Base-by-base conservation (phyloP, 257 asterid species). In the Sherardia arvensis region DNA sequence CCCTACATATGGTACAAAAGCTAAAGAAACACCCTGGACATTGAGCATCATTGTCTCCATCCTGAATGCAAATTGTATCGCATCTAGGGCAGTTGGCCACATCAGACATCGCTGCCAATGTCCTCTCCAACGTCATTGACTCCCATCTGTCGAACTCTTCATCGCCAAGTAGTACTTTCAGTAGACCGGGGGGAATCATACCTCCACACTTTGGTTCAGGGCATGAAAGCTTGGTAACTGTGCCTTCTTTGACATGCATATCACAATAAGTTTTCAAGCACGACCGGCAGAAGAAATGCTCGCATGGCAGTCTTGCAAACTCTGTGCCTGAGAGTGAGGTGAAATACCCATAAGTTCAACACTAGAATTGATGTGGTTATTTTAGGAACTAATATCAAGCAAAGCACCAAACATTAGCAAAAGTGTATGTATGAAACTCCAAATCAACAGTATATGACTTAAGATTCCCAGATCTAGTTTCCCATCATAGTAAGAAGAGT, bases 61-160 rank as follows among this genome's bases (percentile, higher is more conserved):
- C 98, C 71, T 88, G 87, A 43, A 92, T 73, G 77, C 98, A 88
- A 54, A 88, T 78, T 4, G 91, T 88, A 73, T 86, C 98, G 73
- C 98, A 92, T 81, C 98, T 83, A 60, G 98, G 97, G 79, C 97
- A 92, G 81, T 85, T 78, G 71, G 79, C 80, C 26, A 91, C 95
- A 80, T 92, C 98, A 61, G 77, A 63, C 98, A 92, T 92, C 32
- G 96, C 80, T 66, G 83, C 95, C 54, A 92, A 78, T 48, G 98
- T 75, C 76, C 83, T 92, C 69, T 85, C 86, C 68, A 88, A 73
- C 73, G 67, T 76, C 78, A 87, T 71, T 15, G 91, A 72, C 64
- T 92, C 98, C 97, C 97, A 92, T 3, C 74, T 85, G 53, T 83
- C 87, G 68, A 83, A 91, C 65, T 82, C 91, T 66, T 81, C 81